phyloP scores from a whole-genome alignment of 768 basidiomycete genomes.

The Leccinum longicurvipes region DNA sequence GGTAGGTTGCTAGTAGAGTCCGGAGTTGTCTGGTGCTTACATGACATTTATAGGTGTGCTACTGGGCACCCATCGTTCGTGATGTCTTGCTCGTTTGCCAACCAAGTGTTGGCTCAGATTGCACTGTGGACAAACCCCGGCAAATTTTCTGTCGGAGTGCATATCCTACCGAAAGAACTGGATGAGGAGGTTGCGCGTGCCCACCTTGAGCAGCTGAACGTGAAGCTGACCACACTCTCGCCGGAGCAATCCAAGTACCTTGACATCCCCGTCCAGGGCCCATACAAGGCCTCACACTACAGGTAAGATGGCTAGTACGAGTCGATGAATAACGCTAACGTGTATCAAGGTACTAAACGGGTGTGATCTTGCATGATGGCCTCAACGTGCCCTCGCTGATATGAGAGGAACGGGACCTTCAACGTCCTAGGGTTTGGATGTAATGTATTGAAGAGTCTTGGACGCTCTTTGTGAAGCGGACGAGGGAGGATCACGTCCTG shows the following conservation, averaged over 20 bases:
- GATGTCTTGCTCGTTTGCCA: slow-evolving; percentile 99
- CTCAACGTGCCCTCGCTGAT: slow-evolving; percentile 76
- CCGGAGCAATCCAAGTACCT: slow-evolving; percentile 83
- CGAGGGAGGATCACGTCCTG: slow-evolving; percentile 16
- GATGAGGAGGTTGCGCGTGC: slow-evolving; percentile 99
- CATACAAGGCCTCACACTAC: slow-evolving; percentile 74
- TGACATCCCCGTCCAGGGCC: slow-evolving; percentile 81
- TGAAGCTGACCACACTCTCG: slow-evolving; percentile 83
- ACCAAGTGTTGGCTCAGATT: slow-evolving; percentile 98
- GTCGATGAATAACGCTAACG: background rate
- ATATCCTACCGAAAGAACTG: slow-evolving; percentile 97
- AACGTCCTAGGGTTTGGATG: slow-evolving; percentile 52
- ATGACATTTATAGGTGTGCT: slow-evolving; percentile 59
- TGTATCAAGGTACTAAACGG: slow-evolving; percentile 28
- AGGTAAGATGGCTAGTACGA: slow-evolving; percentile 36
- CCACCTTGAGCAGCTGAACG: slow-evolving; percentile 86
- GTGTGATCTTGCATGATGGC: slow-evolving; percentile 43
- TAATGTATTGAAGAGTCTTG: slow-evolving; percentile 52
- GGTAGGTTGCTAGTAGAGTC: slow-evolving; percentile 43
- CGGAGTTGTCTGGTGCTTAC: slow-evolving; percentile 3
- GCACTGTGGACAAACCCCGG: slow-evolving; percentile 93
- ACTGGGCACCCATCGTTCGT: slow-evolving; percentile 99
- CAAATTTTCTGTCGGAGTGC: slow-evolving; percentile 94
- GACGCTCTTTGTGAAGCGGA: slow-evolving; percentile 38
- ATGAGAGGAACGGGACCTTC: slow-evolving; percentile 59